phyloP scores from a whole-genome alignment of 352 stramenopile genomes.

The Phytopythium delawarense region DNA sequence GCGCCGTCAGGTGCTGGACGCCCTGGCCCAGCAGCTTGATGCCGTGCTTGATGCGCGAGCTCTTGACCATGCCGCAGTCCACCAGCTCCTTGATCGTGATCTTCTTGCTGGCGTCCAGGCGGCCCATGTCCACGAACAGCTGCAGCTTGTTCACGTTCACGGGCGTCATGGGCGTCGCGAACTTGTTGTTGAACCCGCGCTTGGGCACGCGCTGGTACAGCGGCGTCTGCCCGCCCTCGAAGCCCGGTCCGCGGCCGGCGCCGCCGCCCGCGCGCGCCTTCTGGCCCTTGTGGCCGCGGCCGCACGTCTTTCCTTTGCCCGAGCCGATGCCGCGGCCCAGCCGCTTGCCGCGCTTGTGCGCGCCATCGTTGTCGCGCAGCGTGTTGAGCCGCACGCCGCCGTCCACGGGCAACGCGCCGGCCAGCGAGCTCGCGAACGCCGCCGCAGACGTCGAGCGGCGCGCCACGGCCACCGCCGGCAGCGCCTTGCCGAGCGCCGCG shows the following conservation, averaged over 20 bases:
- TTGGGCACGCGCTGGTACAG: conserved; percentile 97
- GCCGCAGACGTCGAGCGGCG: conserved; percentile 17
- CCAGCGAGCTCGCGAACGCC: conserved; percentile 48
- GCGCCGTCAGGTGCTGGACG: conserved; percentile 80
- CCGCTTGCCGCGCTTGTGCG: conserved; percentile 88
- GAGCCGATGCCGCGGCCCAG: conserved; percentile 91
- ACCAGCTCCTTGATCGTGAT: conserved; percentile 94
- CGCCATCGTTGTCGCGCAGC: conserved; percentile 81
- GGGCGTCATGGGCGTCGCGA: conserved; percentile 87
- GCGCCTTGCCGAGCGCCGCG: conserved; percentile 47
- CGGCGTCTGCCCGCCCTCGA: conserved; percentile 98
- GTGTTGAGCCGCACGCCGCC: conserved; percentile 80
- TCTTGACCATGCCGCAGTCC: conserved; percentile 87
- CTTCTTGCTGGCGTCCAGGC: conserved; percentile 85
- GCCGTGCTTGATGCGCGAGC: conserved; percentile 91
- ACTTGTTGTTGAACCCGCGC: conserved; percentile 96
- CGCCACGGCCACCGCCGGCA: conserved; percentile 23
- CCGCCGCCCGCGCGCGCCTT: conserved; percentile 91
- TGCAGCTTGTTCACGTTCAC: conserved; percentile 94
- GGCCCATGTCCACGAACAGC: conserved; percentile 96
- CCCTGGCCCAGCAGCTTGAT: conserved; percentile 94
- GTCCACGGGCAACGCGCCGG: conserved; percentile 23
- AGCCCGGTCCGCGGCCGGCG: conserved; percentile 81
- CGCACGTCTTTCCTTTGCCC: conserved; percentile 94
- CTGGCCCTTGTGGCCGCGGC: conserved; percentile 97